Evolutionary conservation across 108 stramenopile species (phyloP), one percentile per base, ranked within the genome.

Genomic region (Nannochloropsis gaditana): DNA sequence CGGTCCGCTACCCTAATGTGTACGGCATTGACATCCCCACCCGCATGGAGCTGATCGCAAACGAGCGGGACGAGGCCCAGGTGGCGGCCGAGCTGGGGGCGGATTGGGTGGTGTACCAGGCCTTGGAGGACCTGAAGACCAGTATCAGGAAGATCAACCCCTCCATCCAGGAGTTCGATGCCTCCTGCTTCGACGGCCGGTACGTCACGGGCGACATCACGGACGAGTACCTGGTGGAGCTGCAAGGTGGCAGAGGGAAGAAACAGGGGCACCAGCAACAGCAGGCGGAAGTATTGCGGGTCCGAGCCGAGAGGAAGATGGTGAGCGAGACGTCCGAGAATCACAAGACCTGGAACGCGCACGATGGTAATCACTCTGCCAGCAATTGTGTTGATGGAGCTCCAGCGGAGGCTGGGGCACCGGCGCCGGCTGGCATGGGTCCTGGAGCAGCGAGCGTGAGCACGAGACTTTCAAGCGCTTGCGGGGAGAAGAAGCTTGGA

Each of bases 11-110:
- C 89, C 96, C 97, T 15, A 98, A 98, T 88, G 96, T 97, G 82
- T 98, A 98, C 86, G 99, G 99, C 21, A 97, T 99, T 84, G 97
- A 99, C 90, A 98, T 99, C 90, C 97, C 97, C 43, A 96, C 99
- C 42, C 85, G 93, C 45, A 91, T 93, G 43, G 99, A 99, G 91
- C 90, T 99, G 79, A 93, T 99, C 82, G 99, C 99, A 15, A 94
- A 94, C 84, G 91, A 94, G 82, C 90, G 97, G 41, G 87, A 94
- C 17, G 95, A 96, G 73, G 95, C 92, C 5, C 93, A 96, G 84
- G 94, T 96, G 81, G 93, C 95, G 41, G 85, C 90, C 17, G 88
- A 92, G 81, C 91, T 96, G 86, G 95, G 95, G 11, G 94, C 94
- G 85, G 96, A 96, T 88, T 95, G 94, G 94, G 92, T 97, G 17